Evolutionary conservation across 2,329 filamentous ascomycete species (phyloP).

Genomic region (Sporothrix protearum): DNA sequence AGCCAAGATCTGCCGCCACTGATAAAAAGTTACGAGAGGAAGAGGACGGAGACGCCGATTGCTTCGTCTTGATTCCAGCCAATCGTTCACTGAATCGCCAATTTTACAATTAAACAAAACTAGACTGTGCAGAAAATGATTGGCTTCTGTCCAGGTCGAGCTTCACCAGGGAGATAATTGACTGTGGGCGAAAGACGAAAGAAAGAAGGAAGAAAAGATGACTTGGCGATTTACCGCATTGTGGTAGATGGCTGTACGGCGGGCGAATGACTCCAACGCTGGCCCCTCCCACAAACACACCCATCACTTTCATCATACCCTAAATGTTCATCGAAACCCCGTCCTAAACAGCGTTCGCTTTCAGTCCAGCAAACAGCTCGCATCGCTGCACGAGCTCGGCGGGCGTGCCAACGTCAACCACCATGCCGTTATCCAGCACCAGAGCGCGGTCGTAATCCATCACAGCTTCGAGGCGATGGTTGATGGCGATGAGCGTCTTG

Average conservation of each 20-base stretch:
- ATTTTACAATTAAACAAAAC: too few species aligned
- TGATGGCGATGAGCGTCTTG: conserved; percentile 53
- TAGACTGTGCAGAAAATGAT: too few species aligned
- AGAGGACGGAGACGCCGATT: not conserved
- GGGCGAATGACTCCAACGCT: too few species aligned
- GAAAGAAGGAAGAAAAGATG: too few species aligned
- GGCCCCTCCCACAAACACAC: too few species aligned
- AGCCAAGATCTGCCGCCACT: not conserved
- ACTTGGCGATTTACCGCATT: not conserved
- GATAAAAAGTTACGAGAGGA: not conserved
- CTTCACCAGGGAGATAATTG: too few species aligned
- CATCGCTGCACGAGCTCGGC: conserved; percentile 3
- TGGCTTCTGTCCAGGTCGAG: too few species aligned
- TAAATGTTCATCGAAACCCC: not conserved
- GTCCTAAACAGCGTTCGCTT: not conserved
- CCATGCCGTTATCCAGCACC: conserved; percentile 45
- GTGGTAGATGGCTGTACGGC: not conserved
- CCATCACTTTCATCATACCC: not conserved
- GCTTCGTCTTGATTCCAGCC: not conserved
- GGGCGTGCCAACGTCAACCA: conserved; percentile 6
- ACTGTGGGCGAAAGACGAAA: too few species aligned
- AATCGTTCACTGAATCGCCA: too few species aligned
- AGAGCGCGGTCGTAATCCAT: conserved; percentile 51
- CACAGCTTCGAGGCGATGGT: conserved; percentile 48
- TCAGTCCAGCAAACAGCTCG: not conserved